Percentiles rank a stretch among this genome's conserved stretches.
Evolutionary conservation across 2,329 filamentous ascomycete species (phyloP).

Genomic region (Metarhizium sp.): DNA sequence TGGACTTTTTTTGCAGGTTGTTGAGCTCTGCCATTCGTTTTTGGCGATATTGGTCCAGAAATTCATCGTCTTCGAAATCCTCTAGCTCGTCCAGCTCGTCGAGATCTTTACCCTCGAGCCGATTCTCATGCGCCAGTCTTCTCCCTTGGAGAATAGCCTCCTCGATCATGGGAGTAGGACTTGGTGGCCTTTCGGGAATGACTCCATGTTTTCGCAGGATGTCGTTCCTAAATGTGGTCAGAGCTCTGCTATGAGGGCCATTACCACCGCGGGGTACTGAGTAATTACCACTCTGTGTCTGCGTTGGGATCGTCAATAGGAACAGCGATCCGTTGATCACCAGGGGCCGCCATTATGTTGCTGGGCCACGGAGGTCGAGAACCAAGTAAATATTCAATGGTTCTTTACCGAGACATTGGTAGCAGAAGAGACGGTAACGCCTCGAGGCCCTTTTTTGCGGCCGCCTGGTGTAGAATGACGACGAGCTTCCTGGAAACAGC

Average conservation of each 20-base stretch:
- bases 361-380: neutral
- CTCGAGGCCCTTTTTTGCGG: neutral
- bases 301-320: conserved; percentile 92
- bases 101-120: conserved; percentile 86
- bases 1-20: conserved; percentile 61
- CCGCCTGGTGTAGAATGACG: conserved; percentile 3
- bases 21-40: conserved; percentile 80
- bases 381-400: neutral
- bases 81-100: conserved; percentile 91
- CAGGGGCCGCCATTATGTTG: conserved; percentile 47
- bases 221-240: conserved; percentile 65
- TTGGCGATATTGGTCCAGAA: conserved; percentile 78
- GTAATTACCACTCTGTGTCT: conserved; percentile 84
- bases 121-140: conserved; percentile 78
- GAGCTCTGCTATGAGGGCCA: conserved; percentile 4
- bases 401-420: neutral
- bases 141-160: conserved; percentile 83
- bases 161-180: conserved; percentile 91
- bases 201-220: conserved; percentile 94
- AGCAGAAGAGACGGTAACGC: neutral
- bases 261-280: conserved; percentile 13
- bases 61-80: conserved; percentile 89
- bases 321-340: conserved; percentile 61
- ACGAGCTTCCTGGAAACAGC: neutral
- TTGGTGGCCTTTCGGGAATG: conserved; percentile 95